Evolutionary conservation across 2,329 filamentous ascomycete genomes (phyloP), one percentile per base, ranked within the genome.

Genomic region (Penicillium sp.): DNA sequence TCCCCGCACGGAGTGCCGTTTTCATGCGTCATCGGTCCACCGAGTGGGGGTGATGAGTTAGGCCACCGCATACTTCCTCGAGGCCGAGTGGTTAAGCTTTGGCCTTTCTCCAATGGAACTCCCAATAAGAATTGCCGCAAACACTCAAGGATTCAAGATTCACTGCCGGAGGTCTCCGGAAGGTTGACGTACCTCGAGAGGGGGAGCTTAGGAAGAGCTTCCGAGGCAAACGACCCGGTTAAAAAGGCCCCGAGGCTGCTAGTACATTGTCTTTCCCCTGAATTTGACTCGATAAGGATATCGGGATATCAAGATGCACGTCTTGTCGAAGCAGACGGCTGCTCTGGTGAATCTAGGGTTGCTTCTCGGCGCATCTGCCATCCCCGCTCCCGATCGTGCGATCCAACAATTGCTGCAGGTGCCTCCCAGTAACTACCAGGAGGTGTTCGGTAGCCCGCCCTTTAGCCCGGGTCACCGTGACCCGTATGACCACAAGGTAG

Each of bases 381-480:
- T 50, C 28, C 58, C 59, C 14, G 56, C 46, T 11, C 59, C 59
- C 0, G 50, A 53, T 35, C 24, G 39, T n/a, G 48, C 45, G 20
- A 30, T 71, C 25, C 74, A 75, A 51, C 65, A 71, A 47, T 71
- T 74, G 22, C 60, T 74, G 13, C 51, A 53, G 56, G 62, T 58
- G 48, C 57, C 58, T 5, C 36, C 56, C 1, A 43, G 51, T 16
- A 48, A 51, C 57, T 60, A 46, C 54, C 60, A 53, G 59, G 63
- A 55, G 61, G 63, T 51, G 63, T 64, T 41, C 63, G 63, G 27
- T 55, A 44, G 55, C 20, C 62, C 73, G 3, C 85, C 85, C 0
- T 89, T 86, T 63, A 82, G 76, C 10, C 84, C 83, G 0, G 81
- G 74, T 7, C 74, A 82, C 63, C 76, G 74, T 44, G 85, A 89